Evolutionary conservation across 257 asterid species (phyloP), one percentile per base, ranked within the genome.

Genomic region (Ehretia macrophylla): DNA sequence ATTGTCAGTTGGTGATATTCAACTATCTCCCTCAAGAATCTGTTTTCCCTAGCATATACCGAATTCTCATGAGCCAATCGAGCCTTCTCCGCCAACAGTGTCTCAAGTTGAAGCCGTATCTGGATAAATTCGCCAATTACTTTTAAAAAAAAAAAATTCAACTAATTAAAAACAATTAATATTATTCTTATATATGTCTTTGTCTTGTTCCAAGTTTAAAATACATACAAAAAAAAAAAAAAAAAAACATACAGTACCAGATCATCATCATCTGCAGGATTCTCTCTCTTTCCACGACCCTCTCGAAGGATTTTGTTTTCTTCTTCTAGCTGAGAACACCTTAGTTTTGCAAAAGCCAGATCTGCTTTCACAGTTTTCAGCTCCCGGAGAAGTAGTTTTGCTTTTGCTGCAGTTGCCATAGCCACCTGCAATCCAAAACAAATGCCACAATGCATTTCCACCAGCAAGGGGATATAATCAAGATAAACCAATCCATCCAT

Each of bases 391-490:
- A 88, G 93, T 53, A 92, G 85, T 68, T 92, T 88, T 20, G 88
- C 96, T 70, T 86, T 92, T 4, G 97, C 99, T 66, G 99, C 96
- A 14, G 94, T 88, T 35, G 97, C 99, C 97, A 92, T 81, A 20
- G 96, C 99, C 69, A 88, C 97, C 97, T 92, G 78, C 39, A 54
- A 70, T 54, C 55, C 69, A 49, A 56, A 59, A 48, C 17, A 20
- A 55, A 64, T 42, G 23, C 32, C 47, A 40, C 63, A 58, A 68
- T 69, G 78, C 75, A 66, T 48, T 64, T 71, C n/a, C 61, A 71
- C 52, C 52, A 64, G 56, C 57, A 65, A 63, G 59, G 62, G 45
- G 18, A 63, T 37, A 27, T 17, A 55, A 22, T 46, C 27, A 44
- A 58, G 32, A 58, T 49, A 45, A 21, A 53, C n/a, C 10, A 62